These are phyloP conservation scores for Cymodocea nodosa DNA, from an alignment of 116 monocot genomes.

Conservation along the genomic window DNA sequence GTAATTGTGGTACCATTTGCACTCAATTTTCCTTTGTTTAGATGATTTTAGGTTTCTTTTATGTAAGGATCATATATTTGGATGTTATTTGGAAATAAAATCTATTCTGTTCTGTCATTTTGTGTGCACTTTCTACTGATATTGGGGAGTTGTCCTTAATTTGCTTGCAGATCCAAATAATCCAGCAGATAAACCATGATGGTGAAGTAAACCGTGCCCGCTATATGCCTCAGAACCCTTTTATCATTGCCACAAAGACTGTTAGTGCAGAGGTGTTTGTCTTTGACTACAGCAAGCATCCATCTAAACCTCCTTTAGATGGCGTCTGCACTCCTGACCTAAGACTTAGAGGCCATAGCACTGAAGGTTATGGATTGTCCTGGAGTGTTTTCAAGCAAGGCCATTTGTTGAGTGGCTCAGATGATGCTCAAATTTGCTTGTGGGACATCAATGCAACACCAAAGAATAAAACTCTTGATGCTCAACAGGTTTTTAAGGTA, in stretches of 20 bases:
- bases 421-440: constrained; percentile 96
- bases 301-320: constrained; percentile 84
- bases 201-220: constrained; percentile 97
- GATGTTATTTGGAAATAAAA: not conserved
- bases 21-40: no score
- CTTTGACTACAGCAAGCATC: constrained; percentile 97
- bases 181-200: constrained; percentile 99
- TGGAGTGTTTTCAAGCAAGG: constrained; percentile 96
- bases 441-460: constrained; percentile 90
- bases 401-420: constrained; percentile 84
- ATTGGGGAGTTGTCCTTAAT: not conserved
- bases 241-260: constrained; percentile 94
- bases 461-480: constrained; percentile 79
- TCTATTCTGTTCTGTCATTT: not conserved
- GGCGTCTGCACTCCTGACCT: constrained; percentile 88
- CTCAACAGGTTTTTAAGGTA: constrained; percentile 95
- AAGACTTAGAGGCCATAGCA: constrained; percentile 74
- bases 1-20: no score
- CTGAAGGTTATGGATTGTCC: constrained; percentile 97
- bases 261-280: constrained; percentile 93
- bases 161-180: constrained; percentile 67
- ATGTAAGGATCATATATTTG: no score
- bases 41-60: no score
- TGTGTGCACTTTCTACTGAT: not conserved
- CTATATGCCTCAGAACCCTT: constrained; percentile 95